Conservation (phyloP, 495 filamentous ascomycete species). For the Bacidia rubella region DNA sequence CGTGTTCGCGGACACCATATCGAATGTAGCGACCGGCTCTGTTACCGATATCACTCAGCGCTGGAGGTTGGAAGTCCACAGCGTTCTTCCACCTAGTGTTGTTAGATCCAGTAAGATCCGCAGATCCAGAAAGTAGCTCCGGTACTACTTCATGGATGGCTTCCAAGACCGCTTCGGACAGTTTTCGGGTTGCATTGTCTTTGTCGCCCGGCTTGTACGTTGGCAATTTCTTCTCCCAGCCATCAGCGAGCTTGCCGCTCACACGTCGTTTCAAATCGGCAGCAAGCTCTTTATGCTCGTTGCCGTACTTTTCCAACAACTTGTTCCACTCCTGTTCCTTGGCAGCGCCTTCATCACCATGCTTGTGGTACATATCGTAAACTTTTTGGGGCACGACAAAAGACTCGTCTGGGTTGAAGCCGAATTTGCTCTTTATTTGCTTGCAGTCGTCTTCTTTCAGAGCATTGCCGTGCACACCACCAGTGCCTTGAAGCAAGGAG, state of each 20-base stretch:
- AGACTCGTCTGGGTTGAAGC: conserved; percentile 86
- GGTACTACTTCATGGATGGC: conserved; percentile 74
- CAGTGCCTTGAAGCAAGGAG: conserved; percentile 83
- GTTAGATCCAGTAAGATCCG: conserved; percentile 96
- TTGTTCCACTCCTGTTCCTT: conserved; percentile 92
- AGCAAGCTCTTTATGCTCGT: conserved; percentile 60
- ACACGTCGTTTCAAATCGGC: conserved; percentile 74
- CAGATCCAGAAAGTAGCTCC: conserved; percentile 89
- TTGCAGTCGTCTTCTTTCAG: conserved; percentile 88
- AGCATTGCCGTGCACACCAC: conserved; percentile 88
- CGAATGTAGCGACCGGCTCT: conserved; percentile 88
- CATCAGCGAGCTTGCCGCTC: conserved; percentile 74
- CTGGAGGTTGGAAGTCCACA: conserved; percentile 91
- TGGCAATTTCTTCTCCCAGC: conserved; percentile 91
- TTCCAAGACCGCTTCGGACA: conserved; percentile 85
- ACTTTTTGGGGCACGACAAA: conserved; percentile 93
- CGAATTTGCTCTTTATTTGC: conserved; percentile 83
- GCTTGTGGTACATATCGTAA: conserved; percentile 79
- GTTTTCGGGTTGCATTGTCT: conserved; percentile 81
- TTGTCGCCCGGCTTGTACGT: conserved; percentile 79
- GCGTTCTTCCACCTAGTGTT: conserved; percentile 96
- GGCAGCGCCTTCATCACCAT: conserved; percentile 70
- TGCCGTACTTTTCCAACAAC: conserved; percentile 73
- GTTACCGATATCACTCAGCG: conserved; percentile 60
- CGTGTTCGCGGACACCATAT: conserved; percentile 95